Percentiles rank a stretch among this genome's conserved stretches.
phyloP scores from a whole-genome alignment of 805 yeast genomes.

The Ogataea trehaloabstinens region DNA sequence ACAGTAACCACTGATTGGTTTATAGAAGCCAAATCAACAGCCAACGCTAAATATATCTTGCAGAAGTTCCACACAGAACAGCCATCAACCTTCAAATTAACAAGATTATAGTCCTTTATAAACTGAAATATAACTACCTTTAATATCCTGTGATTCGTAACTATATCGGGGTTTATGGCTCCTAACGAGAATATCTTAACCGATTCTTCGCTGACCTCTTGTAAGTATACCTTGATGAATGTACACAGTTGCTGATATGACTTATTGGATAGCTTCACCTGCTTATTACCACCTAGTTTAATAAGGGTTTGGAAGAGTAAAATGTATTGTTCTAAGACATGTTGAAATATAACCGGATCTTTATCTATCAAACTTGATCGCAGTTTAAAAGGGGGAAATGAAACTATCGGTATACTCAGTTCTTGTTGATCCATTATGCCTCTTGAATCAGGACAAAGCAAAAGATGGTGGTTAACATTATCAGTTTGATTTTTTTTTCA shows the following conservation, averaged over 20 bases:
- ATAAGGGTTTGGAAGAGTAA: slow-evolving; percentile 48
- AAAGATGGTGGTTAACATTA: background rate
- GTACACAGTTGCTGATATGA: slow-evolving; percentile 57
- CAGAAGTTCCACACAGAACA: slow-evolving; percentile 65
- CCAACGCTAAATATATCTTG: slow-evolving; percentile 46
- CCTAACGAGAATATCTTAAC: slow-evolving; percentile 67
- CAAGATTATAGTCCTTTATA: slow-evolving; percentile 50
- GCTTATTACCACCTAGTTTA: slow-evolving; percentile 22
- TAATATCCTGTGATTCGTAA: slow-evolving; percentile 46
- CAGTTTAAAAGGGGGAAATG: slow-evolving; percentile 71
- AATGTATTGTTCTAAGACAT: slow-evolving; percentile 63
- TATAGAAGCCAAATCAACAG: slow-evolving; percentile 24
- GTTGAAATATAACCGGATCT: slow-evolving; percentile 84
- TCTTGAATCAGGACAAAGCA: background rate
- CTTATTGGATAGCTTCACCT: slow-evolving; percentile 42
- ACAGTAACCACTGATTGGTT: slow-evolving; percentile 32
- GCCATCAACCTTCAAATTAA: slow-evolving; percentile 56
- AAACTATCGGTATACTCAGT: slow-evolving; percentile 59
- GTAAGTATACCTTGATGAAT: slow-evolving; percentile 56
- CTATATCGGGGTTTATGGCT: slow-evolving; percentile 66
- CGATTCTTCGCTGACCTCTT: slow-evolving; percentile 61
- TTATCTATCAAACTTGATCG: slow-evolving; percentile 76
- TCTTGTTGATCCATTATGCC: too few species aligned
- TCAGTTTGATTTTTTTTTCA: too few species aligned
- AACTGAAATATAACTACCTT: slow-evolving; percentile 50